Conservation (phyloP, 176 grass and related monocot species). For the Hyparrhenia diplandra region DNA sequence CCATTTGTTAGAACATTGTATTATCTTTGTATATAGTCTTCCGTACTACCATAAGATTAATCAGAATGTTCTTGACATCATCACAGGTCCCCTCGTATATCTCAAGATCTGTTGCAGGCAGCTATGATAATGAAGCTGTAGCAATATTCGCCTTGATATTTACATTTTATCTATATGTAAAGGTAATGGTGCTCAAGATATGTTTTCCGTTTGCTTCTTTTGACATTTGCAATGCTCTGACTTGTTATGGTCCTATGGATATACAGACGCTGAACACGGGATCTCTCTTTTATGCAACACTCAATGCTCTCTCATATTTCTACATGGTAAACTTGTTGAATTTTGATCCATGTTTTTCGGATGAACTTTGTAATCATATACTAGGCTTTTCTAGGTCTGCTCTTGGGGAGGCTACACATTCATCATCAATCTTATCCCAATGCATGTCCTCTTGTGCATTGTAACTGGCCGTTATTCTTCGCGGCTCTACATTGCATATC, state of each 20-base stretch:
- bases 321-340: conserved; percentile 83
- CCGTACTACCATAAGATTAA: neutral
- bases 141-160: conserved; percentile 97
- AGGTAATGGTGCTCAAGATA: conserved; percentile 48
- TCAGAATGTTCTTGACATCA: conserved; percentile 16
- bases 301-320: conserved; percentile 96
- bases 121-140: conserved; percentile 99
- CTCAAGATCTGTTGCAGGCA: conserved; percentile 97
- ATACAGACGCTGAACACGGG: conserved; percentile 93
- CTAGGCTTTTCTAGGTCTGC: conserved; percentile 71
- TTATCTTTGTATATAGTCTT: neutral
- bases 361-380: conserved; percentile 34
- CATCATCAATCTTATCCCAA: conserved; percentile 99
- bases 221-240: conserved; percentile 21
- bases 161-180: conserved; percentile 99
- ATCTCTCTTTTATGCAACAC: conserved; percentile 95
- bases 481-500: conserved; percentile 96
- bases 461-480: conserved; percentile 96
- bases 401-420: conserved; percentile 99
- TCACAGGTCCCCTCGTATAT: conserved; percentile 95
- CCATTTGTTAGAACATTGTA: conserved; percentile 1
- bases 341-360: conserved; percentile 7
- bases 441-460: conserved; percentile 97
- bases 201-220: conserved; percentile 6
- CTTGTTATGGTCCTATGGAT: conserved; percentile 26